Percentiles rank a stretch among this genome's conserved stretches.
Conservation (phyloP, 495 filamentous ascomycete genomes). For the Choiromyces venosus region DNA sequence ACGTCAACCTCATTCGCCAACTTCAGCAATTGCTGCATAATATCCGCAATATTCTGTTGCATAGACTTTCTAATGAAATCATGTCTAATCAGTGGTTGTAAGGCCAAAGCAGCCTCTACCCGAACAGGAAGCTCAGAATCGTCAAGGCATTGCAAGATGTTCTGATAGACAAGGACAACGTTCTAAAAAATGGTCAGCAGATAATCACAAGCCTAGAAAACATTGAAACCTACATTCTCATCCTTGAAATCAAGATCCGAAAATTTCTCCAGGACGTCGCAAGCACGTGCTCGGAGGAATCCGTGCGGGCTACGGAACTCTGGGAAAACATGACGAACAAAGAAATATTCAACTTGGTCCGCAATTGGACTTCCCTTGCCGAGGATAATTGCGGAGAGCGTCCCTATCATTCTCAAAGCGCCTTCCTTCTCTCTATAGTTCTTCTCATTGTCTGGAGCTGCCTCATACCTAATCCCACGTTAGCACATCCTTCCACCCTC, state of each 20-base stretch:
- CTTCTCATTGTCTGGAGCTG: constrained; percentile 76
- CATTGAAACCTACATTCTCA: constrained; percentile 49
- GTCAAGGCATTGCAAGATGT: constrained; percentile 95
- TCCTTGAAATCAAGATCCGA: constrained; percentile 95
- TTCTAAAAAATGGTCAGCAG: constrained; percentile 48
- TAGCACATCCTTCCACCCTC: neutral
- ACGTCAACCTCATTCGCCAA: constrained; percentile 63
- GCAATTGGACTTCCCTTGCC: constrained; percentile 98
- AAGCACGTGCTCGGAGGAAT: constrained; percentile 89
- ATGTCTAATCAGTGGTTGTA: constrained; percentile 92
- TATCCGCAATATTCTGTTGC: constrained; percentile 98
- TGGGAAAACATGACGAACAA: constrained; percentile 95
- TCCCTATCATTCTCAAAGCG: constrained; percentile 94
- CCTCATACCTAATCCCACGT: constrained; percentile 54
- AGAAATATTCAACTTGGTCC: constrained; percentile 97
- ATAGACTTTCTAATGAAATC: constrained; percentile 87
- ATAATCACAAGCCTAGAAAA: neutral
- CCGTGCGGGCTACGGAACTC: constrained; percentile 92
- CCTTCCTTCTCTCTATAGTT: constrained; percentile 93
- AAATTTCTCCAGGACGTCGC: constrained; percentile 96
- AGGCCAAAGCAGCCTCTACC: constrained; percentile 86
- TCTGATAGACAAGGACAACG: constrained; percentile 87
- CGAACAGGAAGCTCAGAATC: constrained; percentile 84
- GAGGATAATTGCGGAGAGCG: constrained; percentile 83
- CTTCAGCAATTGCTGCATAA: constrained; percentile 98